Evolutionary conservation across 1,139 yeast species (phyloP).

Genomic region (Suzukiozyma palmioleophila): DNA sequence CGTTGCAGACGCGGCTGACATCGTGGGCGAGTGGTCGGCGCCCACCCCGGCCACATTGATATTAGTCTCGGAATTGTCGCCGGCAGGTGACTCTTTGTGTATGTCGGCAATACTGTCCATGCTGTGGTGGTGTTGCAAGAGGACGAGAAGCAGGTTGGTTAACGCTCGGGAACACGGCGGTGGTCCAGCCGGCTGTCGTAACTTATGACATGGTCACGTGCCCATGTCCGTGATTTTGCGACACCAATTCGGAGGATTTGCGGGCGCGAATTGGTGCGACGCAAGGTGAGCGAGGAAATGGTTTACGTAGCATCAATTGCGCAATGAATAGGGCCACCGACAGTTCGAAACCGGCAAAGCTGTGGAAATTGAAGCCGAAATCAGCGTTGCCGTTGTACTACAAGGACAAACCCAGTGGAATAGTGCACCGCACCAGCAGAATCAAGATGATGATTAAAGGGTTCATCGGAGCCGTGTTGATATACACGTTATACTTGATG

Average conservation of each 20-base stretch:
- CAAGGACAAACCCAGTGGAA: conserved; percentile 25
- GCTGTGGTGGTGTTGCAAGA: no score
- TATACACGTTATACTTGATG: conserved; percentile 33
- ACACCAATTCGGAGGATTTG: no score
- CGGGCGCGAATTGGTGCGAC: no score
- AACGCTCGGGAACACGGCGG: no score
- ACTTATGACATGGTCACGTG: not conserved
- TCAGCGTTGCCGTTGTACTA: conserved; percentile 24
- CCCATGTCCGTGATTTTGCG: not conserved
- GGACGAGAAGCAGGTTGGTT: no score
- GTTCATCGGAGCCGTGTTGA: conserved; percentile 30
- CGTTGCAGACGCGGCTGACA: not conserved
- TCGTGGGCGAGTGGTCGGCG: not conserved
- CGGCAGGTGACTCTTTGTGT: no score
- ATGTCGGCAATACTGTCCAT: no score
- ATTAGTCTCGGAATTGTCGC: no score
- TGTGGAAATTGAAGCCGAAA: conserved; percentile 3
- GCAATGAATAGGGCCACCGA: no score
- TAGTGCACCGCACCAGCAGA: conserved; percentile 11
- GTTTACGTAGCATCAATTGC: no score
- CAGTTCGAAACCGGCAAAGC: not conserved
- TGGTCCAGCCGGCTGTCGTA: not conserved
- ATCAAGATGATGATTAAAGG: conserved; percentile 41
- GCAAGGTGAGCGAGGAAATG: no score
- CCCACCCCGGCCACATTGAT: no score